These are phyloP conservation scores for Cubamyces sp. DNA, from an alignment of 768 basidiomycete species.

Conservation along the genomic window DNA sequence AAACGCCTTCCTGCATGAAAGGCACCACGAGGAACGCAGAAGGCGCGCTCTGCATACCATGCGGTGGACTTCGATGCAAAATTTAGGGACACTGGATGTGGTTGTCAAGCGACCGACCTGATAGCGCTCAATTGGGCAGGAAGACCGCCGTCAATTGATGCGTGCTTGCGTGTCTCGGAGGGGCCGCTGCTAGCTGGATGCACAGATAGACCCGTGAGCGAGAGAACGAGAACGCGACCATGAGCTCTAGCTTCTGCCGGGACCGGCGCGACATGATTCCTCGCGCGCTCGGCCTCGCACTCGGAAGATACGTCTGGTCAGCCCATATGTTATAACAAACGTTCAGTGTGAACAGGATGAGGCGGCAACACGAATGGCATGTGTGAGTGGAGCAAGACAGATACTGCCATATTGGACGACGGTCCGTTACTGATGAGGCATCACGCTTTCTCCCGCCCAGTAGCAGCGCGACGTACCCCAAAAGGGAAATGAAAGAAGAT, in stretches of 20 bases:
- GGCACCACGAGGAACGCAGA: conserved; percentile 13
- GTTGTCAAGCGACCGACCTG: conserved; percentile 10
- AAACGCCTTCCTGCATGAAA: not conserved
- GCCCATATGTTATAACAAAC: not conserved
- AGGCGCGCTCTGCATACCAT: conserved; percentile 15
- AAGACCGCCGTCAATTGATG: not conserved
- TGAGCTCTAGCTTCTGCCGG: conserved; percentile 4
- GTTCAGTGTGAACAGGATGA: conserved; percentile 2
- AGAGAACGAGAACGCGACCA: not conserved
- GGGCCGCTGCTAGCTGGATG: conserved; percentile 4
- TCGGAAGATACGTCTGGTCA: not conserved
- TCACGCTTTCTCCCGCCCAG: not conserved
- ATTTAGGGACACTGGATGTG: conserved; percentile 2
- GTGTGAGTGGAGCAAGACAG: conserved; percentile 8
- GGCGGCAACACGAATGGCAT: not conserved
- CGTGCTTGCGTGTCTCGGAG: conserved; percentile 9
- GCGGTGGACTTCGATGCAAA: conserved; percentile 6
- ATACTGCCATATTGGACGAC: conserved; percentile 3
- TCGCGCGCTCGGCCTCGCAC: not conserved
- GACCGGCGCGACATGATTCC: conserved; percentile 6
- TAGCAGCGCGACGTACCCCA: not conserved
- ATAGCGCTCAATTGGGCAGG: conserved; percentile 6
- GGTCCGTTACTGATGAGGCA: not conserved
- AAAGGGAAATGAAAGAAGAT: not conserved
- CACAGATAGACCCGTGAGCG: not conserved